Percentiles rank a stretch among this genome's conserved stretches.
Evolutionary conservation across 352 stramenopile genomes (phyloP).

Genomic region (Phytopythium litorale): DNA sequence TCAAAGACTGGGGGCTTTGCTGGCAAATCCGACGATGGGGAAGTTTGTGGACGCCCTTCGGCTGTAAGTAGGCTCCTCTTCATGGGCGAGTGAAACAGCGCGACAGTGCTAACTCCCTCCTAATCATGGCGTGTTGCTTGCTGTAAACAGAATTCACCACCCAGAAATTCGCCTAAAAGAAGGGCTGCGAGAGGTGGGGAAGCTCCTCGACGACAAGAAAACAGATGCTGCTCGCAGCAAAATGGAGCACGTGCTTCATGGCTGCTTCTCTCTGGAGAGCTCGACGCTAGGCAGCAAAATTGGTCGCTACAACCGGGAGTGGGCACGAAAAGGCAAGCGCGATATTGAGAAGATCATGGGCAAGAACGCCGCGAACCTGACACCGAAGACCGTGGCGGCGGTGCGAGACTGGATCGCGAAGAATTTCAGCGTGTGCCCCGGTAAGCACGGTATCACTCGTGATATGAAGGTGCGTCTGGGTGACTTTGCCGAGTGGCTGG

Average conservation of each 20-base stretch:
- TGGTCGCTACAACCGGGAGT: slow-evolving; percentile 76
- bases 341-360: slow-evolving; percentile 76
- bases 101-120: background rate
- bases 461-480: slow-evolving; percentile 78
- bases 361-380: slow-evolving; percentile 53
- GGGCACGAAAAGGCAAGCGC: slow-evolving; percentile 40
- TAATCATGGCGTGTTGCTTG: slow-evolving; percentile 3
- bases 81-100: background rate
- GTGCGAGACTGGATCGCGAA: slow-evolving; percentile 69
- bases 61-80: slow-evolving; percentile 34
- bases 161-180: slow-evolving; percentile 80
- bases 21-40: slow-evolving; percentile 73
- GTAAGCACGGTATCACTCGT: slow-evolving; percentile 67
- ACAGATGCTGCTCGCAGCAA: slow-evolving; percentile 22
- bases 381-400: slow-evolving; percentile 41
- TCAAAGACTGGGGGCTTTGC: slow-evolving; percentile 34
- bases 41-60: slow-evolving; percentile 77
- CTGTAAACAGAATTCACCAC: slow-evolving; percentile 58
- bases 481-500: slow-evolving; percentile 84
- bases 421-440: slow-evolving; percentile 66
- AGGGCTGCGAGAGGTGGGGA: slow-evolving; percentile 59
- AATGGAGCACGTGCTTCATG: slow-evolving; percentile 43
- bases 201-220: slow-evolving; percentile 55
- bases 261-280: slow-evolving; percentile 58
- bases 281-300: slow-evolving; percentile 51